These are phyloP conservation scores for Mycena vitilis DNA, from an alignment of 768 basidiomycete genomes.

Conservation along the genomic window DNA sequence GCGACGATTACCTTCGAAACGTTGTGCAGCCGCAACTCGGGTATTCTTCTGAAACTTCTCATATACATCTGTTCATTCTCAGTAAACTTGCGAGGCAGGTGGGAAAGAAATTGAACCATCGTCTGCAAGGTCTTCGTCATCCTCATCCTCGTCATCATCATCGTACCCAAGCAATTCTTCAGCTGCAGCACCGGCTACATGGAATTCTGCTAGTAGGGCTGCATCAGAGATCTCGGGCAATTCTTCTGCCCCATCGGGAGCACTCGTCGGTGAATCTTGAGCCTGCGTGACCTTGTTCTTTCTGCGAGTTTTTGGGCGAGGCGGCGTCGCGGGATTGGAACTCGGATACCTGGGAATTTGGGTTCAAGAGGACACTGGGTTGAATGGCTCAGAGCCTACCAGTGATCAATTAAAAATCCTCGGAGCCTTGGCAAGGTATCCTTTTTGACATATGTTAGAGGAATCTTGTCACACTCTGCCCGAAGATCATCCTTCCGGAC, in stretches of 20 bases:
- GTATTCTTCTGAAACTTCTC: neutral
- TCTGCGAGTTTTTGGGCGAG: conserved; percentile 9
- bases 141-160: neutral
- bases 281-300: neutral
- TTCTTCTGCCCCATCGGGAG: neutral
- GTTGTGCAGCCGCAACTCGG: neutral
- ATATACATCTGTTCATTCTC: neutral
- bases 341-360: neutral
- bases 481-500: neutral
- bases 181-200: neutral
- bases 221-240: neutral
- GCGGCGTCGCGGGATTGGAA: neutral
- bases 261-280: neutral
- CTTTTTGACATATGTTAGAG: neutral
- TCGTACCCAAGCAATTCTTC: neutral
- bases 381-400: neutral
- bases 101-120: neutral
- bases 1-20: neutral
- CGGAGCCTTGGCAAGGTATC: conserved; percentile 2
- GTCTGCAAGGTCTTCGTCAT: neutral
- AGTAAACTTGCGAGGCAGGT: too few relatives aligned
- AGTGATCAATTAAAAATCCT: conserved; percentile 8
- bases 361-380: neutral
- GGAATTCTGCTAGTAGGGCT: neutral
- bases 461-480: neutral